Evolutionary conservation across 805 yeast genomes (phyloP), one percentile per base, ranked within the genome.

Genomic region (Wickerhamiella lipophila): DNA sequence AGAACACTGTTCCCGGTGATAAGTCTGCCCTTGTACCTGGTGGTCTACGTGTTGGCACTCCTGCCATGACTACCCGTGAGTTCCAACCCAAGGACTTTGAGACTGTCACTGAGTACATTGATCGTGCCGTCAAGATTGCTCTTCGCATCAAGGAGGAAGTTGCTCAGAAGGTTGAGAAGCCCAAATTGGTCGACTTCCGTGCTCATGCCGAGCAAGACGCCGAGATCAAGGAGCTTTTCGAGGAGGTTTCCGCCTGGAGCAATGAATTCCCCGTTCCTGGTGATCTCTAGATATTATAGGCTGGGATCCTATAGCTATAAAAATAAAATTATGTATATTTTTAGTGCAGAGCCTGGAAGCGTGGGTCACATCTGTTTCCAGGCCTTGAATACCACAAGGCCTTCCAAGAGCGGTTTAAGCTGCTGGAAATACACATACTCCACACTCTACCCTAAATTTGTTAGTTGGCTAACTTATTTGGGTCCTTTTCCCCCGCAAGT

Each of bases 21-120:
- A 82, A 79, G 68, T 84, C 95, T 41, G 98, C 98, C 29, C 74
- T 89, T 53, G 86, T 84, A 64, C 98, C 98, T 61, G 85, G 94
- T 53, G 98, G 98, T 59, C 72, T 89, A 56, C 83, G 98, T 73
- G 82, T 89, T 53, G 98, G 98, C 60, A 84, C 97, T 15, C 98
- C 98, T 51, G 97, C 97, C 43, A 89, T 89, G 97, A 82, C 96
- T 50, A 86, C 96, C 47, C 81, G 98, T 72, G 96, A 96, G 42
- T 81, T 89, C 62, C 77, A 77, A 47, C 75, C 73, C 53, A 74
- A 69, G 50, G 97, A 89, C 60, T 89, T 89, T 63, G 78, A 72
- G 54, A 74, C 75, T 63, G 92, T 89, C 50, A 89, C 88, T 39
- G 75, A 72, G 48, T 86, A 75, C 71, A 83, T 89, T 60, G 83